Evolutionary conservation across 495 filamentous ascomycete species (phyloP).

Genomic region (Lentithecium fluviatile): DNA sequence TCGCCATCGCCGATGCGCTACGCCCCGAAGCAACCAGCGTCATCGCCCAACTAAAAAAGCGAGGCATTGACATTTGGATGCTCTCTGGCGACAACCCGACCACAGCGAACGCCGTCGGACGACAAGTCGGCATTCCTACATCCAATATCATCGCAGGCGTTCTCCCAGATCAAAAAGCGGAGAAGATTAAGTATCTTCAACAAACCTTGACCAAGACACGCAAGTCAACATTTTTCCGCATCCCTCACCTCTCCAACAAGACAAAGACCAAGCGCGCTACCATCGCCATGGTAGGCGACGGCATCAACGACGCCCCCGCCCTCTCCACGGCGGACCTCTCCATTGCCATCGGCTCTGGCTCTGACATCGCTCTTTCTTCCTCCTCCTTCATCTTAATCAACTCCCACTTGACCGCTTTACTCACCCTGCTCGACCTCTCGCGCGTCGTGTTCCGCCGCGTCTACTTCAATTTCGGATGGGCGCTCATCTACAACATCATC

Average conservation of each 20-base stretch:
- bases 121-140: conserved; percentile 69
- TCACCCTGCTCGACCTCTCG: conserved; percentile 72
- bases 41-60: conserved; percentile 64
- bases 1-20: conserved; percentile 61
- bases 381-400: conserved; percentile 83
- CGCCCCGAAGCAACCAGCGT: conserved; percentile 70
- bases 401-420: conserved; percentile 65
- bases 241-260: conserved; percentile 4
- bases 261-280: conserved; percentile 19
- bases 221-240: conserved; percentile 5
- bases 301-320: conserved; percentile 90
- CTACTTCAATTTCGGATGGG: conserved; percentile 87
- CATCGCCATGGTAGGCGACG: conserved; percentile 75
- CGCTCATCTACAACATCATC: conserved; percentile 75
- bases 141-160: conserved; percentile 84
- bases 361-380: conserved; percentile 79
- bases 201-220: conserved; percentile 41
- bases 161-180: conserved; percentile 80
- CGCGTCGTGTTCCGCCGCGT: conserved; percentile 73
- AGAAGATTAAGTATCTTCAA: conserved; percentile 78
- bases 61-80: conserved; percentile 79
- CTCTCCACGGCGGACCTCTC: conserved; percentile 80
- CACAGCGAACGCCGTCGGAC: conserved; percentile 68
- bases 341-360: conserved; percentile 79
- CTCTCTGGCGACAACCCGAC: conserved; percentile 80